Percentiles rank a stretch among this genome's conserved stretches.
Evolutionary conservation across 164 flowering plant genomes (phyloP).

Genomic region (Umbellularia californica): DNA sequence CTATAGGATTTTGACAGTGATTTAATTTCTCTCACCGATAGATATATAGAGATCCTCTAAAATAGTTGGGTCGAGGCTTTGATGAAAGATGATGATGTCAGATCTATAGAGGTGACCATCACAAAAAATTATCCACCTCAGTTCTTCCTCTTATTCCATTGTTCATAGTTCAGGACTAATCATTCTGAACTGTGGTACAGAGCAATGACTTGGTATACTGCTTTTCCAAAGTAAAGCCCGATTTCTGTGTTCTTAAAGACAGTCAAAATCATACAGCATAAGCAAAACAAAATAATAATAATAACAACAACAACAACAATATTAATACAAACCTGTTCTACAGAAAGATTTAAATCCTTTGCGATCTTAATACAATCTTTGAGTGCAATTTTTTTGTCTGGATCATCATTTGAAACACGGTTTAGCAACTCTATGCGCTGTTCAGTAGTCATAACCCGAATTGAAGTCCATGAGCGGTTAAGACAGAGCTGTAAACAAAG

Average conservation of each 20-base stretch:
- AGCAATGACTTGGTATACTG: too few relatives aligned
- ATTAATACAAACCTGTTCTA: slow-evolving; percentile 62
- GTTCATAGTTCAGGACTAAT: too few relatives aligned
- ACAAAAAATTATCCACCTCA: too few relatives aligned
- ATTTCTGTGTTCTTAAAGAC: too few relatives aligned
- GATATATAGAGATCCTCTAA: not conserved
- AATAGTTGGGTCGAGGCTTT: not conserved
- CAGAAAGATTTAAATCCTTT: slow-evolving; percentile 64
- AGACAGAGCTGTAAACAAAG: slow-evolving; percentile 46
- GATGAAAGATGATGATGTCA: too few relatives aligned
- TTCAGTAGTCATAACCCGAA: slow-evolving; percentile 76
- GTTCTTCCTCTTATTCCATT: too few relatives aligned
- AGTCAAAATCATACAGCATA: too few relatives aligned
- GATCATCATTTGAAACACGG: slow-evolving; percentile 41
- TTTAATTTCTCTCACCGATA: not conserved
- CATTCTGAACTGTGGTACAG: too few relatives aligned
- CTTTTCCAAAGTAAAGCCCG: too few relatives aligned
- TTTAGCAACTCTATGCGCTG: slow-evolving; percentile 76
- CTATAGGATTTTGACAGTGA: too few relatives aligned
- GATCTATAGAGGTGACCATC: too few relatives aligned
- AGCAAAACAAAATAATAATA: not conserved
- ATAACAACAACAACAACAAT: too few relatives aligned
- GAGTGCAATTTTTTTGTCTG: slow-evolving; percentile 51
- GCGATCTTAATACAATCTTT: slow-evolving; percentile 70
- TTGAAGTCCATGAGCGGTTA: slow-evolving; percentile 71